Conservation (phyloP, 2,329 filamentous ascomycete genomes). For the Arthroderma sp. region DNA sequence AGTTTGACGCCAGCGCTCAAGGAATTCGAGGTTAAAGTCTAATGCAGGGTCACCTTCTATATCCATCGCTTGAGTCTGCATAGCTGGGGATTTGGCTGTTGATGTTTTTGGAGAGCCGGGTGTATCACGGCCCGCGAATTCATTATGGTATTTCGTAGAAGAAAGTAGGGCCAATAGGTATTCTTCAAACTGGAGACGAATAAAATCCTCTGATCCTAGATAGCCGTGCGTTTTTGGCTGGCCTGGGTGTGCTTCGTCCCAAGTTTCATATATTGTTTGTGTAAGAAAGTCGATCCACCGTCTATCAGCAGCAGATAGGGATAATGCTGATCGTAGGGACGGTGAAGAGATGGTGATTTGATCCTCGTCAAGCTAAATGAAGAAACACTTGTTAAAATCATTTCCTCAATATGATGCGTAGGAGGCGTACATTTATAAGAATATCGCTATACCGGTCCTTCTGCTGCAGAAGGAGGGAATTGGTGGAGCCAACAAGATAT, state of each 20-base stretch:
- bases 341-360: conserved; percentile 72
- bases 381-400: neutral
- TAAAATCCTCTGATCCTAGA: conserved; percentile 91
- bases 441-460: conserved; percentile 94
- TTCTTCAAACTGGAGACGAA: conserved; percentile 91
- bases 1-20: conserved; percentile 75
- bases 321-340: conserved; percentile 60
- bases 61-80: conserved; percentile 43
- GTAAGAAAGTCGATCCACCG: conserved; percentile 95
- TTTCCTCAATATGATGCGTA: neutral
- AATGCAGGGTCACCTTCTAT: conserved; percentile 69
- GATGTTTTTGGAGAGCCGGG: conserved; percentile 4
- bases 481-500: conserved; percentile 93
- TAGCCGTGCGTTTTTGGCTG: conserved; percentile 92
- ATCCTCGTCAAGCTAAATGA: conserved; percentile 59
- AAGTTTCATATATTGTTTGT: conserved; percentile 86
- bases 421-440: conserved; percentile 55
- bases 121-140: conserved; percentile 34
- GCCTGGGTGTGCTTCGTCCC: conserved; percentile 82
- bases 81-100: conserved; percentile 26
- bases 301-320: conserved; percentile 72
- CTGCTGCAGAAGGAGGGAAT: conserved; percentile 84
- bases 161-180: conserved; percentile 84
- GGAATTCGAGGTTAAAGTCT: conserved; percentile 75
- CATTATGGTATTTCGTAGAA: conserved; percentile 76